phyloP scores from a whole-genome alignment of 495 filamentous ascomycete species.

The Lophiotrema nucula region DNA sequence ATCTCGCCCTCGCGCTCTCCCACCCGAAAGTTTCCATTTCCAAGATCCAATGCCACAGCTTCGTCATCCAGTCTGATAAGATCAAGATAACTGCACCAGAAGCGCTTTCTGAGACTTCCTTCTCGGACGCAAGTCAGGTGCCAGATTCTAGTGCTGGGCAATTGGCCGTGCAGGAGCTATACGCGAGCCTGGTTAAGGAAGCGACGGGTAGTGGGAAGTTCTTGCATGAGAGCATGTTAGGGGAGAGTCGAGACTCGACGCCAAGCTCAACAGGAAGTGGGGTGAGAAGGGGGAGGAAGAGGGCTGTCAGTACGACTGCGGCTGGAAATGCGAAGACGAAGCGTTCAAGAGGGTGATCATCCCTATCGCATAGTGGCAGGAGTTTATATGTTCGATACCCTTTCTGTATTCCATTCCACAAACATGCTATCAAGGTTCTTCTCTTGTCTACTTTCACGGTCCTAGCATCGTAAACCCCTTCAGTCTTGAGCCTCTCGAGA shows the following conservation, averaged over 20 bases:
- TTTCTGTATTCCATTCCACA: no score
- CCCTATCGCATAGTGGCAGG: no score
- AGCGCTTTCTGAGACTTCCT: background rate
- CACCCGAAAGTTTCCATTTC: constrained; percentile 33
- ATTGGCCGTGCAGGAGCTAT: constrained; percentile 26
- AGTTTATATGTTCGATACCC: no score
- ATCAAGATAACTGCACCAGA: constrained; percentile 29
- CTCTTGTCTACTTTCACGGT: no score
- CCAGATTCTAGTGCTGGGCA: constrained; percentile 11
- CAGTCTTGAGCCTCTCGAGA: no score
- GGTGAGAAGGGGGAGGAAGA: constrained; percentile 1
- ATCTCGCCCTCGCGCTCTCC: constrained; percentile 36
- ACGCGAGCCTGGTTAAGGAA: constrained; percentile 26
- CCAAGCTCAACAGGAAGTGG: constrained; percentile 6
- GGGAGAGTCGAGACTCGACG: background rate
- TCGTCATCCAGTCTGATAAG: constrained; percentile 33
- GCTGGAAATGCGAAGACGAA: background rate
- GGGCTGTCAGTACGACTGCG: constrained; percentile 16
- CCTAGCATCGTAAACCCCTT: no score
- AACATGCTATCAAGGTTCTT: no score
- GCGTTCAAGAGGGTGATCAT: no score
- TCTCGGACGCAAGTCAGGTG: background rate
- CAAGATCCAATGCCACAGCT: constrained; percentile 32
- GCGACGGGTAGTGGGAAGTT: constrained; percentile 28
- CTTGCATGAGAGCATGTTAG: background rate